Base-by-base conservation (phyloP, 306 rosid species). In the Senna tora region DNA sequence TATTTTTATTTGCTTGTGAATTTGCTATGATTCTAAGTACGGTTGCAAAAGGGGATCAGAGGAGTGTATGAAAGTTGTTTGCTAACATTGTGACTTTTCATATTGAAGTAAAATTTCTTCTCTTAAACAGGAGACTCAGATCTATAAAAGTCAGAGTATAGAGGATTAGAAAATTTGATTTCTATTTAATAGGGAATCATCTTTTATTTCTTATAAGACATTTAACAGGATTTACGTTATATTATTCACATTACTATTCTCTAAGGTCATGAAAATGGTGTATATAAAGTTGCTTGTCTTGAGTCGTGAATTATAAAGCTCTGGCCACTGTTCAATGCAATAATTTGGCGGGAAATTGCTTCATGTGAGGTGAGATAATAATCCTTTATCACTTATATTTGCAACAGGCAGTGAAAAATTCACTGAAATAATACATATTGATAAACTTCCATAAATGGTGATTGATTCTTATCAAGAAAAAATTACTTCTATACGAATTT, bases 251-350 rank as follows among this genome's bases (percentile, higher is more conserved):
- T 22, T 22, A 8, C 58, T 17, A 7, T 17, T 78, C 34, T 57
- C 14, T 38, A 8, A 20, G 46, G 65, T 19, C 42, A 55, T 41
- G 52, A 20, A 64, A 49, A 11, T 61, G 38, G 17, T 19, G 7
- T 62, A 21, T 57, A 32, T 65, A 10, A 55, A 45, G 45, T 55
- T 77, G 68, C 72, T 62, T 61, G 25, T 69, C 38, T 39, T 15
- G 9, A 34, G 55, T 55, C 8, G 22, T 56, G 10, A 5, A 59
- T 77, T 15, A 70, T 16, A 30, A 62, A 61, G 30, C 56, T 34
- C 45, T 16, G 30, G 5, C 17, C 2, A 14, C 65, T 25, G n/a
- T 57, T 57, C 42, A 2, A 1, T 57, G 19, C 64, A 30, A 33
- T 28, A 57, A 2, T 57, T 57, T 10, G 7, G 42, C 14, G 42